Evolutionary conservation across 106 monocot species (phyloP).

Genomic region (Posidonia australis): DNA sequence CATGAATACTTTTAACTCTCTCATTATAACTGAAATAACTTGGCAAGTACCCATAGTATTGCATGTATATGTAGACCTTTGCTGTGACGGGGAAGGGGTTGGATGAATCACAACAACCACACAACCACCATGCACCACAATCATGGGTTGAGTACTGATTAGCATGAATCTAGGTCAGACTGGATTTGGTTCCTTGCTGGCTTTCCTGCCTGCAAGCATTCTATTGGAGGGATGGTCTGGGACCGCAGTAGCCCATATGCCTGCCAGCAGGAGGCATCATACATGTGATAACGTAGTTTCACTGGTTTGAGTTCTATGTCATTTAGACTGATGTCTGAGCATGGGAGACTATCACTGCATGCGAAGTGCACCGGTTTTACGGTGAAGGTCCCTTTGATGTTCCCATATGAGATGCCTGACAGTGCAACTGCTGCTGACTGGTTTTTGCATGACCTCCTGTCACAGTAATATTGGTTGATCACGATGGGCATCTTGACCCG

Average conservation of each 20-base stretch:
- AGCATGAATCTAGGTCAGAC: constrained; percentile 58
- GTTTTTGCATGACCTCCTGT: constrained; percentile 60
- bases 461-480: constrained; percentile 92
- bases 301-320: constrained; percentile 50
- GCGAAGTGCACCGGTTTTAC: constrained; percentile 84
- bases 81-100: constrained; percentile 35
- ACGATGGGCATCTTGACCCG: constrained; percentile 84
- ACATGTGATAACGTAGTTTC: constrained; percentile 54
- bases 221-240: constrained; percentile 44
- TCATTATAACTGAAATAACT: too few species aligned
- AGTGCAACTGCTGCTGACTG: constrained; percentile 65
- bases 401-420: constrained; percentile 61
- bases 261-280: constrained; percentile 78
- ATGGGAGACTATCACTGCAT: constrained; percentile 72
- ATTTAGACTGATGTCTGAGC: constrained; percentile 57
- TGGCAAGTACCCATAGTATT: too few species aligned
- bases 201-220: constrained; percentile 70
- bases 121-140: constrained; percentile 15
- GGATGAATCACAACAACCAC: constrained; percentile 32
- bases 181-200: constrained; percentile 49
- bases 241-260: constrained; percentile 59
- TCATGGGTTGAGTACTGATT: constrained; percentile 9
- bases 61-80: not conserved
- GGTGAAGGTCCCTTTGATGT: constrained; percentile 72
- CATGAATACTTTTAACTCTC: too few species aligned